Conservation (phyloP, 768 basidiomycete species). For the Auriscalpium orientale region DNA sequence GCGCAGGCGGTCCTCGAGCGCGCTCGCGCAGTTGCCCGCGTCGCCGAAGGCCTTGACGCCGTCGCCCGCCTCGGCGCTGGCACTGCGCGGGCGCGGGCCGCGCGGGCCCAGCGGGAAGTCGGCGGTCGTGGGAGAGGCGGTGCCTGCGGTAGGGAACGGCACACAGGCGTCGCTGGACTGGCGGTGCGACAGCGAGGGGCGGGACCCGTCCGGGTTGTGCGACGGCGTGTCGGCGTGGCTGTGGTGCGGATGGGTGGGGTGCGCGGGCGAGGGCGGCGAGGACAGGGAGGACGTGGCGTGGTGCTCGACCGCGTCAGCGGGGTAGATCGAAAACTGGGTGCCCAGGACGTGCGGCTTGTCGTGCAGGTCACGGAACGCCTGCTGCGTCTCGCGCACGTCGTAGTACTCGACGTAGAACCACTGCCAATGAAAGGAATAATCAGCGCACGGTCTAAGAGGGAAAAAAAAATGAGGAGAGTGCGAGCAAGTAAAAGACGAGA, state of each 20-base stretch:
- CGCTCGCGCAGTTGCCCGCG: constrained; percentile 2
- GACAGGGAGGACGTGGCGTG: neutral
- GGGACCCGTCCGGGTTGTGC: neutral
- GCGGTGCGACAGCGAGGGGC: neutral
- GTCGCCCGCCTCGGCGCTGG: constrained; percentile 15
- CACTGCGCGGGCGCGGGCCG: constrained; percentile 12
- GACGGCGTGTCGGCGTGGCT: constrained; percentile 1
- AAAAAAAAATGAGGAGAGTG: neutral
- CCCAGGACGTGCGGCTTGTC: constrained; percentile 20
- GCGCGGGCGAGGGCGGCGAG: neutral
- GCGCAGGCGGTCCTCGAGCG: constrained; percentile 12
- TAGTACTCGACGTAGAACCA: constrained; percentile 60
- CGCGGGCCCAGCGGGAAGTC: neutral
- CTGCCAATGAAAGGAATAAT: constrained; percentile 13
- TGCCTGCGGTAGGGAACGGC: constrained; percentile 9
- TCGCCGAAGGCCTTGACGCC: constrained; percentile 14
- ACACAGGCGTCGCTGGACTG: constrained; percentile 1
- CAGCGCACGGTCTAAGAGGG: neutral
- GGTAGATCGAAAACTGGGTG: constrained; percentile 10
- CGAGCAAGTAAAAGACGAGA: too few relatives aligned
- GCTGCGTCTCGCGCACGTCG: constrained; percentile 51
- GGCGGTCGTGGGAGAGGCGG: neutral
- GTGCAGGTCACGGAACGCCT: constrained; percentile 44
- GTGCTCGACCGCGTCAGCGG: constrained; percentile 4
- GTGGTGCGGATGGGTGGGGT: neutral